Evolutionary conservation across 306 rosid species (phyloP), one percentile per base, ranked within the genome.

Genomic region (Vigna nakashimae): DNA sequence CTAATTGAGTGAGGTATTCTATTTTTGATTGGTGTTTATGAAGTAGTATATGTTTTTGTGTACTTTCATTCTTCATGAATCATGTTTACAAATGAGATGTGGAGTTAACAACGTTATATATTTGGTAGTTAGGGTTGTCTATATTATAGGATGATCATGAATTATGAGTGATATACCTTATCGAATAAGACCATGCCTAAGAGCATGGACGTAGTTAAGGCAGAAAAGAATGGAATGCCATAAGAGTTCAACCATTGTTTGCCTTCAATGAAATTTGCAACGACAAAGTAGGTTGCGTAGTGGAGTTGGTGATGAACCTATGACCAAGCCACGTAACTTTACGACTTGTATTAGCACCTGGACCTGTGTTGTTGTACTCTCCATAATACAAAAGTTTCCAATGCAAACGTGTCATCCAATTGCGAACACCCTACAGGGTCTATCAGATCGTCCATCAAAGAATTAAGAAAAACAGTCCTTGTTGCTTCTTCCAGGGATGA

Each of bases 291-390:
- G 45, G 69, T 74, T 9, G 98, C 98, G 82, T 88, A 0, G 73
- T 72, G 0, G 93, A 42, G 40, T 9, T 88, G 2, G 76, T 90
- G 17, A 89, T 87, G n/a, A 94, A 92, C 73, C 88, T 83, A 67
- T 88, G 90, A 76, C 98, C 97, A 2, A 93, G 87, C 97, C 98
- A 94, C 1, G 62, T 88, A 34, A 92, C 97, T 18, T 97, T 81
- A 0, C 68, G 88, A 1, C 83, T 81, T 0, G 95, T 88, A 26
- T 82, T 87, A 0, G 98, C 88, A 16, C 98, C 97, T 0, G 90
- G 93, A 9, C 97, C 97, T 0, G 32, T 62, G 58, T 92, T 92
- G 72, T 73, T 50, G 7, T 88, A 94, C 89, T 94, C 98, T 2
- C 97, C 91, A 68, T 94, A 92, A 59, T 86, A 94, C 51, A 92